Evolutionary conservation across 306 rosid species (phyloP), one percentile per base, ranked within the genome.

Genomic region (Cajanus cajan): DNA sequence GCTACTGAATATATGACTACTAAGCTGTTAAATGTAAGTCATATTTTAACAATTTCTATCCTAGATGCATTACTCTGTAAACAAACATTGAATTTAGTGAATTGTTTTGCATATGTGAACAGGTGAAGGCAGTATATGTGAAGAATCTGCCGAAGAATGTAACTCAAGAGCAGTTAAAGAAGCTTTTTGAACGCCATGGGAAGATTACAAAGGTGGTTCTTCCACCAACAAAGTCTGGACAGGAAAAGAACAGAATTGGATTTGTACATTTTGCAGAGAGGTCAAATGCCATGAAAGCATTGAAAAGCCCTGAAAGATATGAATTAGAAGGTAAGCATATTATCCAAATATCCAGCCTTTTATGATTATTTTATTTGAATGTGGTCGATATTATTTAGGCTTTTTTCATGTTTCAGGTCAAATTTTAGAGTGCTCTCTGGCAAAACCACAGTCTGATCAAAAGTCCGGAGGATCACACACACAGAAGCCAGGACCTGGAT

Each of bases 221-320:
- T 72, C 98, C 98, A 34, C 94, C 97, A 13, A 87, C 97, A 85
- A 91, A 90, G 67, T 81, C 94, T 48, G 98, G 98, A 36, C 97
- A 88, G 78, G 98, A 92, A 80, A 91, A 77, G 86, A 95, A 88
- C 44, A 88, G 98, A 86, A 95, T 95, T 45, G 98, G 97, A 50
- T 95, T 95, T 87, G 94, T 95, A 59, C 98, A 95, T 91, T 95
- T 95, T 86, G 80, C 89, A 47, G 98, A 95, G 82, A 91, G 97
- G 79, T 88, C 98, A 55, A 85, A 86, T 87, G 98, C 98, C 61
- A 90, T 95, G 98, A 92, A 91, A 89, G 98, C 98, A 43, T 87
- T 95, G 39, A 86, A 95, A 86, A 95, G 87, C 83, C 90, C 97
- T 8, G 97, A 92, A 87, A 92, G 76, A 88, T 95, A 95, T 83